Conservation (phyloP, 257 asterid genomes). For the Anisodus acutangulus region DNA sequence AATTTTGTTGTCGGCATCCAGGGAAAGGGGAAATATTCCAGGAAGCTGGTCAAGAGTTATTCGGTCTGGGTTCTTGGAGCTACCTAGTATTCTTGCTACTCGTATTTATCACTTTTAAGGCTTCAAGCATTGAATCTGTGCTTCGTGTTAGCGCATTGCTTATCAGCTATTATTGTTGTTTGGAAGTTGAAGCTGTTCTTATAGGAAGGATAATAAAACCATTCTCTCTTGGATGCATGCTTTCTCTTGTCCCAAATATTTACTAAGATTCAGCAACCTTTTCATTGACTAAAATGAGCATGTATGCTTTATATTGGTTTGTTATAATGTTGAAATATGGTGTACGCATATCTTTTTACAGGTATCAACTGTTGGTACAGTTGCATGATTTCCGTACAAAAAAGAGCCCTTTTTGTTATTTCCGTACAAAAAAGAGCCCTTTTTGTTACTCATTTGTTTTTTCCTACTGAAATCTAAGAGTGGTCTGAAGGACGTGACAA, state of each 20-base stretch:
- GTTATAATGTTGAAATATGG: background rate
- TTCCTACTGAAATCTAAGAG: background rate
- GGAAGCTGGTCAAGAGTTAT: background rate
- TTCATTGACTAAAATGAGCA: background rate
- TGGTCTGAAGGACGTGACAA: background rate
- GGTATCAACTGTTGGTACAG: background rate
- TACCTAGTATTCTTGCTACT: background rate
- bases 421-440: background rate
- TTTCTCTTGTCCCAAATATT: background rate
- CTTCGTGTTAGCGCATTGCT: background rate
- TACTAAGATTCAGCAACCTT: background rate
- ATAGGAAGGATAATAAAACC: background rate
- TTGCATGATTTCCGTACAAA: background rate
- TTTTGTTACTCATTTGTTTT: background rate
- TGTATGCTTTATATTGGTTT: background rate
- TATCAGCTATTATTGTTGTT: background rate
- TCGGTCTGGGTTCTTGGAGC: background rate
- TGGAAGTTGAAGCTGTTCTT: conserved; percentile 15
- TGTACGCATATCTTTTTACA: background rate
- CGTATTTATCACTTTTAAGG: background rate
- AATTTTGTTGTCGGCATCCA: background rate
- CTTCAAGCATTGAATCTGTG: background rate
- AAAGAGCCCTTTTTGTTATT: background rate
- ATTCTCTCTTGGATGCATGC: background rate
- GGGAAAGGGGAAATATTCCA: background rate